Conservation (phyloP, 768 basidiomycete species). For the Termitomyces sp. region DNA sequence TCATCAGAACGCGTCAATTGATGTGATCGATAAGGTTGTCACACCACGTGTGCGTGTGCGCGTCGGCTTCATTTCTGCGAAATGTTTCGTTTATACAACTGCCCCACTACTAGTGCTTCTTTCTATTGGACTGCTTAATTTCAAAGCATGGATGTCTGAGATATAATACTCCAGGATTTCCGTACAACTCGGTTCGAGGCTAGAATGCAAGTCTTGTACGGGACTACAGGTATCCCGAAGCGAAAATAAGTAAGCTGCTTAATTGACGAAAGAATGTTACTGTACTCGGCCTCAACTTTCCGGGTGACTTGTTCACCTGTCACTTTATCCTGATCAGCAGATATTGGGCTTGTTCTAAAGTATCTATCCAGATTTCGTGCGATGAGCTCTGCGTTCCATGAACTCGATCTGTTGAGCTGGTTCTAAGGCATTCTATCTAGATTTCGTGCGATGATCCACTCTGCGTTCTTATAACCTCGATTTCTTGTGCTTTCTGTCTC, state of each 20-base stretch:
- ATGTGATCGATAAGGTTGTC: not conserved
- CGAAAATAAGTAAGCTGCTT: not conserved
- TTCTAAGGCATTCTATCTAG: too few relatives aligned
- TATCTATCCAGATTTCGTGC: not conserved
- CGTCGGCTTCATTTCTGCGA: not conserved
- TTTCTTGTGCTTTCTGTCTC: too few relatives aligned
- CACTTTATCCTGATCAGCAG: not conserved
- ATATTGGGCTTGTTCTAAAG: not conserved
- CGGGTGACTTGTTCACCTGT: not conserved
- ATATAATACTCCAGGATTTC: not conserved
- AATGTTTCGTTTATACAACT: not conserved
- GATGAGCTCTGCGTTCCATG: not conserved
- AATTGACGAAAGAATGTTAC: not conserved
- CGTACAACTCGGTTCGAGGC: not conserved
- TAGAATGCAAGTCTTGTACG: not conserved
- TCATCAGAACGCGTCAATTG: not conserved
- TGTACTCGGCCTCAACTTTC: not conserved
- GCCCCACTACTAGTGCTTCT: not conserved
- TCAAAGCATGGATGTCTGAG: not conserved
- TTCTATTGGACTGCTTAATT: not conserved
- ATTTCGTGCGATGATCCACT: too few relatives aligned
- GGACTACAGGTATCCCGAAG: not conserved
- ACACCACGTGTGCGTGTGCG: slow-evolving; percentile 1
- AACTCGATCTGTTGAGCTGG: not conserved
- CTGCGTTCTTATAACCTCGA: too few relatives aligned